Conservation (phyloP, 1,284 basidiomycete genomes). For the Papiliotrema nemorosa region DNA sequence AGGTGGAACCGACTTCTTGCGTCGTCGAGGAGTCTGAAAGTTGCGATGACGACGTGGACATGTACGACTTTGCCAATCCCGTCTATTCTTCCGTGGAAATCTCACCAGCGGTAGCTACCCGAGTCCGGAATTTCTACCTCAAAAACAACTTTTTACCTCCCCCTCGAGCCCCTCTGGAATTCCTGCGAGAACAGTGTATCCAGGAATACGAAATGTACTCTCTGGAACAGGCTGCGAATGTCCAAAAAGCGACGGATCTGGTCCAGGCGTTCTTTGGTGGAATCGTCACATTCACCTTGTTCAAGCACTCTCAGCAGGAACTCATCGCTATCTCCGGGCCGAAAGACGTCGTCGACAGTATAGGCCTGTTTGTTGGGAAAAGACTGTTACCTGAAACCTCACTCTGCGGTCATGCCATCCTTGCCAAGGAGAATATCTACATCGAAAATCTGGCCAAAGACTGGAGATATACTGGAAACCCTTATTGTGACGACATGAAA, state of each 20-base stretch:
- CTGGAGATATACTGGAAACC: slow-evolving; percentile 24
- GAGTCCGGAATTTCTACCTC: slow-evolving; percentile 16
- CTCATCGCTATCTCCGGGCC: slow-evolving; percentile 17
- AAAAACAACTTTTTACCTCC: slow-evolving; percentile 24
- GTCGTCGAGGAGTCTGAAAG: too few relatives aligned
- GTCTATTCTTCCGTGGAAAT: slow-evolving; percentile 2
- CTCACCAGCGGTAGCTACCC: background rate
- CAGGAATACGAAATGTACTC: slow-evolving; percentile 26
- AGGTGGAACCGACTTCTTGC: too few relatives aligned
- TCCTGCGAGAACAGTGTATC: slow-evolving; percentile 16
- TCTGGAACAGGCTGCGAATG: slow-evolving; percentile 17
- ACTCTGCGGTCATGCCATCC: slow-evolving; percentile 25
- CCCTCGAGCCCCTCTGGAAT: slow-evolving; percentile 22
- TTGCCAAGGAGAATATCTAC: slow-evolving; percentile 11
- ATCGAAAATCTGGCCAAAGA: slow-evolving; percentile 15
- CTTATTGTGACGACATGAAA: slow-evolving; percentile 11
- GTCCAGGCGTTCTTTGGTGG: slow-evolving; percentile 23
- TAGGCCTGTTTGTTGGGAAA: slow-evolving; percentile 9
- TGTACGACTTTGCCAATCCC: background rate
- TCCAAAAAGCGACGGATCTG: slow-evolving; percentile 20
- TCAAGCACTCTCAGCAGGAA: slow-evolving; percentile 17
- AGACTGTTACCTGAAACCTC: slow-evolving; percentile 17
- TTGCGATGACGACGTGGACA: background rate
- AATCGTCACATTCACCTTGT: slow-evolving; percentile 23
- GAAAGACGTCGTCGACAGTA: slow-evolving; percentile 4